A percentile compares a stretch with the other conserved stretches of the same genome.
Conservation (phyloP, 139 green algal genomes). For the Closterium sp. region DNA sequence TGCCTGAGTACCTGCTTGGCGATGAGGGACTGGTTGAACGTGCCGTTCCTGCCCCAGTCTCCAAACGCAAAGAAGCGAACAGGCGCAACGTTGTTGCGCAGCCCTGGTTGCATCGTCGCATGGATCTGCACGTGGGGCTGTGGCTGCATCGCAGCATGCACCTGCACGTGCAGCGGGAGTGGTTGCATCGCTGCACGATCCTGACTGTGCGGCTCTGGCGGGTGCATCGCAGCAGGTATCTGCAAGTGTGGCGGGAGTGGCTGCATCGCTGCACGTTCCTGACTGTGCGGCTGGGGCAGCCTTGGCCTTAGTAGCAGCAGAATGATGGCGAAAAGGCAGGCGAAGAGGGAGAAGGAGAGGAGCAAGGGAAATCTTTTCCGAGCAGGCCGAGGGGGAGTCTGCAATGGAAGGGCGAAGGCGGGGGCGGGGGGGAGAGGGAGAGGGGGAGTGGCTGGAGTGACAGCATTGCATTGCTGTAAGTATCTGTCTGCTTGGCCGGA, state of each 20-base stretch:
- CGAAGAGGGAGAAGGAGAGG: neutral
- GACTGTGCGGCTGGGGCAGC: neutral
- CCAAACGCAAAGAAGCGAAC: constrained; percentile 28
- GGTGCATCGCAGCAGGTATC: neutral
- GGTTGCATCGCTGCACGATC: too few species aligned
- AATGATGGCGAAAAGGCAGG: neutral
- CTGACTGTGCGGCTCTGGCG: too few species aligned
- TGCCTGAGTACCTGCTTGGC: neutral
- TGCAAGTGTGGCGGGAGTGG: neutral
- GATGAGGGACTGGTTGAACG: constrained; percentile 18
- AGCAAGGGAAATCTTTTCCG: neutral
- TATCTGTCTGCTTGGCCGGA: neutral
- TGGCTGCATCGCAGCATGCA: neutral
- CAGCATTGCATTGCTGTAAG: neutral
- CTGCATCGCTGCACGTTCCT: neutral
- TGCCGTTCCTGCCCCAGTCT: constrained; percentile 25
- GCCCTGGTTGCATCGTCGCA: too few species aligned
- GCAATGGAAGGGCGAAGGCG: neutral
- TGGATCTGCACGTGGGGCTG: too few species aligned
- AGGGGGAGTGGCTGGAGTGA: neutral
- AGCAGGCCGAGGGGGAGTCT: neutral
- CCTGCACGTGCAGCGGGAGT: neutral
- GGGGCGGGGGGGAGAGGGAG: constrained; percentile 1
- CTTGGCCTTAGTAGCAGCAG: neutral
- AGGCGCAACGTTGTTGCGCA: neutral